phyloP scores from a whole-genome alignment of 768 basidiomycete genomes.

The Pisolithus sp. region DNA sequence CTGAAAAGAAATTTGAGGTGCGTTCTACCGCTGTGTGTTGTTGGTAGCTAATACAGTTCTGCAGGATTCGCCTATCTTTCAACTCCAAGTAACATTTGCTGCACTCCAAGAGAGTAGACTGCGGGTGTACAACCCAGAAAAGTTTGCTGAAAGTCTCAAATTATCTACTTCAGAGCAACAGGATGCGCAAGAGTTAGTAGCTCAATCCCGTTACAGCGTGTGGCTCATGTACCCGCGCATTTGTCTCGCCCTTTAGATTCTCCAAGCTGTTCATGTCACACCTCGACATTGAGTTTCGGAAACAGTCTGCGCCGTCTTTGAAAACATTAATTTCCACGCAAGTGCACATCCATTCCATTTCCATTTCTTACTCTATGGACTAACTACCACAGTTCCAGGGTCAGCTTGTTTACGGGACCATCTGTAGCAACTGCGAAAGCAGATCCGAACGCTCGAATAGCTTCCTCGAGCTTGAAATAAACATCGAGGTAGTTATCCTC shows the following conservation, averaged over 20 bases:
- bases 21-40: conserved; percentile 5
- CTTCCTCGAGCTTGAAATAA: conserved; percentile 88
- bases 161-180: conserved; percentile 84
- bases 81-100: conserved; percentile 76
- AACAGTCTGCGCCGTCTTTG: conserved; percentile 59
- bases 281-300: conserved; percentile 80
- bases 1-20: conserved; percentile 40
- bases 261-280: conserved; percentile 93
- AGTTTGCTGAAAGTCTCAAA: conserved; percentile 78
- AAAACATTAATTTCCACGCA: conserved; percentile 69
- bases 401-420: conserved; percentile 70
- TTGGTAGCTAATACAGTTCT: not conserved
- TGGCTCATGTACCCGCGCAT: not conserved
- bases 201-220: not conserved
- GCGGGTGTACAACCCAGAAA: conserved; percentile 73
- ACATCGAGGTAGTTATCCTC: conserved; percentile 49
- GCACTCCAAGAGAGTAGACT: conserved; percentile 72
- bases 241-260: conserved; percentile 48
- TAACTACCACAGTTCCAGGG: conserved; percentile 71
- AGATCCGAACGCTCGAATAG: conserved; percentile 62
- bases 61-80: conserved; percentile 74
- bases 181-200: conserved; percentile 87
- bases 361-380: not conserved
- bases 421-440: conserved; percentile 63
- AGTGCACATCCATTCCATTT: conserved; percentile 32